Evolutionary conservation across 2,329 filamentous ascomycete species (phyloP).

Genomic region (Hymenoscyphus salicellus): DNA sequence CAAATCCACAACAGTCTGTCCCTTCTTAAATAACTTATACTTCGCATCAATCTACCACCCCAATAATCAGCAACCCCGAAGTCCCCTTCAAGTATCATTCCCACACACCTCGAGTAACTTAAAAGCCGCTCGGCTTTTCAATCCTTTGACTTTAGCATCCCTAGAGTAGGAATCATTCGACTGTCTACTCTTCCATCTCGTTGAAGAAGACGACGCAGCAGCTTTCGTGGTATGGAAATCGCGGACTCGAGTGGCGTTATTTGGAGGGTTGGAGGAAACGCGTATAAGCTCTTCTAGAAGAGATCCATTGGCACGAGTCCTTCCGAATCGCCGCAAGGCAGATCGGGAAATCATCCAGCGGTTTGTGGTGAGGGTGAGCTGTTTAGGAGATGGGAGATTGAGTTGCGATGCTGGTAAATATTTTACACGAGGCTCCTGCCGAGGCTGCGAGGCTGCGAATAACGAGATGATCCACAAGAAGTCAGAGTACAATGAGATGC

Average conservation of each 20-base stretch:
- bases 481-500: neutral
- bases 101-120: constrained; percentile 75
- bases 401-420: neutral
- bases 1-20: constrained; percentile 86
- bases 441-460: constrained; percentile 8
- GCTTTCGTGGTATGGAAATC: constrained; percentile 5
- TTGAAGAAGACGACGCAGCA: constrained; percentile 55
- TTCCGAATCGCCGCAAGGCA: constrained; percentile 21
- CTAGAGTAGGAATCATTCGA: constrained; percentile 67
- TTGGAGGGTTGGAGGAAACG: neutral
- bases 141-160: constrained; percentile 71
- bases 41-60: constrained; percentile 70
- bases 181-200: constrained; percentile 80
- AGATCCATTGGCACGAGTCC: constrained; percentile 10
- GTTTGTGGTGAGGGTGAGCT: neutral
- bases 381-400: neutral
- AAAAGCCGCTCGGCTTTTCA: constrained; percentile 90
- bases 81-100: neutral
- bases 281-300: neutral
- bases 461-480: neutral
- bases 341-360: constrained; percentile 30
- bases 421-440: neutral
- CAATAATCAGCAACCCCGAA: constrained; percentile 8
- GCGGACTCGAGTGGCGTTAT: neutral
- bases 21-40: constrained; percentile 72